Percentiles rank a stretch among this genome's conserved stretches.
Conservation (phyloP, 148 eudicot species). For the Spergularia bocconei region DNA sequence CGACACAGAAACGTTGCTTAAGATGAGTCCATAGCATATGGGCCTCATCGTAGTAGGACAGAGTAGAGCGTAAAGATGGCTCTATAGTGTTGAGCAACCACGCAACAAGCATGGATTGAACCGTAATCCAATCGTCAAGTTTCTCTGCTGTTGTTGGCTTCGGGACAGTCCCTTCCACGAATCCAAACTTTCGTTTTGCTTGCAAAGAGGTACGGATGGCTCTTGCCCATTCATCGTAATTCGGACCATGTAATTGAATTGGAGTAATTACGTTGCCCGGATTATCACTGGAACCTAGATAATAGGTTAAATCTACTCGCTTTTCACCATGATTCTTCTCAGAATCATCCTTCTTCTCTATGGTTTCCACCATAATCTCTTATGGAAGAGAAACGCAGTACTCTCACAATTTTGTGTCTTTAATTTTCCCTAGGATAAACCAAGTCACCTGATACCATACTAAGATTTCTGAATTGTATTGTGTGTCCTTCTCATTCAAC, state of each 20-base stretch:
- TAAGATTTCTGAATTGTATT: too few relatives aligned
- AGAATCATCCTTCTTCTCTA: too few relatives aligned
- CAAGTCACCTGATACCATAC: too few relatives aligned
- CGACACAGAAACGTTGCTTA: neutral
- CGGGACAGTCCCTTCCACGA: neutral
- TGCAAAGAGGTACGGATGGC: neutral
- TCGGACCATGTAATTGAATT: neutral
- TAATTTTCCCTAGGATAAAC: too few relatives aligned
- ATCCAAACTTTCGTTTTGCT: neutral
- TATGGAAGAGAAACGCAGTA: too few relatives aligned
- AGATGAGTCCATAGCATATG: neutral
- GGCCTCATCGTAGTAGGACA: neutral
- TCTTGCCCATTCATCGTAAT: neutral
- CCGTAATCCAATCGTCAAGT: neutral
- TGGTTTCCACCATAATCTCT: too few relatives aligned
- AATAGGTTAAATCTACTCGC: neutral
- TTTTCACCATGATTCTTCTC: neutral
- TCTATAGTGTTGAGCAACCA: neutral
- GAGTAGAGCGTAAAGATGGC: neutral
- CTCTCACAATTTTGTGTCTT: too few relatives aligned
- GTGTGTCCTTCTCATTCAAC: too few relatives aligned
- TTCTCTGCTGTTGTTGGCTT: neutral
- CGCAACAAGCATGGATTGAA: slow-evolving; percentile 1
- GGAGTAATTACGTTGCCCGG: neutral
- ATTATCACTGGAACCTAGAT: neutral